Conservation (phyloP, 306 rosid species). For the Rubus parviflorus region DNA sequence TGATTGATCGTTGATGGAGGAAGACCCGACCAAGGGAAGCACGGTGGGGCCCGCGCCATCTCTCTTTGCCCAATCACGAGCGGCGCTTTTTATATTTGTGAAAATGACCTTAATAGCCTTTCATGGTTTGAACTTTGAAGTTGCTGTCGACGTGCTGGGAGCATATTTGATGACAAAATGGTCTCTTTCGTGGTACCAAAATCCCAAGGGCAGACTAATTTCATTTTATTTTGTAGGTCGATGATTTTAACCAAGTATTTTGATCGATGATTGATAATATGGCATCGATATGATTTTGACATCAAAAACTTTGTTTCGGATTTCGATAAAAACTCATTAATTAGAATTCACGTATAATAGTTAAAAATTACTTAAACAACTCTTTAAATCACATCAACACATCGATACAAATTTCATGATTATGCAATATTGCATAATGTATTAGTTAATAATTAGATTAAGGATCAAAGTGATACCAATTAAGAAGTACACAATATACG, state of each 20-base stretch:
- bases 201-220: not conserved
- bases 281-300: not conserved
- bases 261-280: not conserved
- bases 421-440: too few species aligned
- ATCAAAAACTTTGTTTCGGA: not conserved
- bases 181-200: not conserved
- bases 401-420: too few species aligned
- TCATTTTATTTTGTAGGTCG: not conserved
- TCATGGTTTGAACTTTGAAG: not conserved
- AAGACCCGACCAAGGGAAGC: conserved; percentile 19
- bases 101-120: conserved; percentile 12
- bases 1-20: not conserved
- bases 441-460: too few species aligned
- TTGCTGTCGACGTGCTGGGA: conserved; percentile 8
- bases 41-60: conserved; percentile 37
- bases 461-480: too few species aligned
- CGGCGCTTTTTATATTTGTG: not conserved
- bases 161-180: conserved; percentile 5
- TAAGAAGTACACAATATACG: too few species aligned
- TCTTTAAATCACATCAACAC: too few species aligned
- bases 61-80: conserved; percentile 24
- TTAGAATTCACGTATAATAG: too few species aligned
- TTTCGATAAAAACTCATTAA: not conserved
- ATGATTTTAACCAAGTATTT: not conserved
- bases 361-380: too few species aligned